Percentiles rank a stretch among this genome's conserved stretches.
phyloP scores from a whole-genome alignment of 2,329 filamentous ascomycete species.

The Drechslerella stenobrocha region DNA sequence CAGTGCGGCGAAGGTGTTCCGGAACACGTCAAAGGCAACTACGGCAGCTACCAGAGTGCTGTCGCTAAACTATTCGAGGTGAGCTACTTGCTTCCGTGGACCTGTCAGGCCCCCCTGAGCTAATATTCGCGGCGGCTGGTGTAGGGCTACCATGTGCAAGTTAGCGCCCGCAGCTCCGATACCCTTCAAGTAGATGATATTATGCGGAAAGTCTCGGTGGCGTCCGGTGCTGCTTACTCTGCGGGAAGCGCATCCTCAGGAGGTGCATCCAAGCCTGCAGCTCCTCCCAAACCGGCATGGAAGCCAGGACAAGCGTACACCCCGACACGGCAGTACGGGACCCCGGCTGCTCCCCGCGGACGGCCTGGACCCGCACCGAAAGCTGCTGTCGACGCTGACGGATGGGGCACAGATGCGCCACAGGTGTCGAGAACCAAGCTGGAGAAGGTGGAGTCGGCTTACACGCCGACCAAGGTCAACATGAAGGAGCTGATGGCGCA shows the following conservation, averaged over 20 bases:
- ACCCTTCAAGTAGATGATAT: slow-evolving; percentile 87
- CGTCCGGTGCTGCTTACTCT: slow-evolving; percentile 92
- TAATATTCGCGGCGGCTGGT: slow-evolving; percentile 26
- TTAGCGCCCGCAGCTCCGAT: slow-evolving; percentile 87
- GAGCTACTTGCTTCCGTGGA: slow-evolving; percentile 52
- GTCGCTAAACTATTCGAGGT: slow-evolving; percentile 89
- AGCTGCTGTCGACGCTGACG: slow-evolving; percentile 74
- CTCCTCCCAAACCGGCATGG: slow-evolving; percentile 67
- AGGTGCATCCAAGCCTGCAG: slow-evolving; percentile 60
- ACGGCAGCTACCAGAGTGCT: slow-evolving; percentile 87
- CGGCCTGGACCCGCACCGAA: slow-evolving; percentile 63
- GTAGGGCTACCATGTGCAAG: slow-evolving; percentile 91
- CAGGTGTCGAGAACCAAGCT: slow-evolving; percentile 81
- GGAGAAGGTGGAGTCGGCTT: slow-evolving; percentile 88
- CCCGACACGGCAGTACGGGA: slow-evolving; percentile 66
- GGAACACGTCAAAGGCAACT: slow-evolving; percentile 98
- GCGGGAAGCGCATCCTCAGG: slow-evolving; percentile 64
- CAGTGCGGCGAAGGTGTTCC: slow-evolving; percentile 93
- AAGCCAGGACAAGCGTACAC: slow-evolving; percentile 91
- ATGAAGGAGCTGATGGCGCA: slow-evolving; percentile 80
- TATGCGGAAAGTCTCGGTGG: slow-evolving; percentile 89
- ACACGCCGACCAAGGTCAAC: slow-evolving; percentile 94
- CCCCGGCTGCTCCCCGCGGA: slow-evolving; percentile 55
- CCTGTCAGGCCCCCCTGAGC: background rate
- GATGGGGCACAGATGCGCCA: slow-evolving; percentile 95